phyloP scores from a whole-genome alignment of 257 asterid genomes.

The Lycium ferocissimum region DNA sequence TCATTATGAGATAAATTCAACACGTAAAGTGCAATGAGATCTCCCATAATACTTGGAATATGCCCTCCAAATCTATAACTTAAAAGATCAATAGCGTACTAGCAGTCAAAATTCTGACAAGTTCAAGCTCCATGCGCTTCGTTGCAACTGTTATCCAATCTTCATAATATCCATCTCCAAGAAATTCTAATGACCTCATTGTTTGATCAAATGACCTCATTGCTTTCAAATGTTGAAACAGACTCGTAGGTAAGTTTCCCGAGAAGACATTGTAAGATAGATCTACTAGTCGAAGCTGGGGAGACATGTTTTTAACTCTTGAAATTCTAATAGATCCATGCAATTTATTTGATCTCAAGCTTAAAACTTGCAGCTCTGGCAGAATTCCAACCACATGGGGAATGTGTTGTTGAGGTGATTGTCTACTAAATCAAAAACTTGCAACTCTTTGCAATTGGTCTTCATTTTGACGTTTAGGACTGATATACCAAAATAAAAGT shows the following conservation, averaged over 20 bases:
- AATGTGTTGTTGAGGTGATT: background rate
- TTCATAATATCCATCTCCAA: background rate
- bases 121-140: background rate
- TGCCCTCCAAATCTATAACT: background rate
- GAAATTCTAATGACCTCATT: background rate
- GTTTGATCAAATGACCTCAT: background rate
- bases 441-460: background rate
- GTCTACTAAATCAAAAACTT: slow-evolving; percentile 5
- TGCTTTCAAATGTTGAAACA: slow-evolving; percentile 5
- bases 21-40: background rate
- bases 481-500: background rate
- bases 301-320: background rate
- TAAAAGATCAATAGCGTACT: background rate
- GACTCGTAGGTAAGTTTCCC: background rate
- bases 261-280: background rate
- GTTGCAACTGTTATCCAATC: background rate
- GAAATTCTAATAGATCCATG: background rate
- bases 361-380: slow-evolving; percentile 4
- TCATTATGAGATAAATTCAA: background rate
- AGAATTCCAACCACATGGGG: background rate
- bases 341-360: background rate
- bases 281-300: background rate
- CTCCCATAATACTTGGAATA: background rate
- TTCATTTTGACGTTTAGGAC: background rate
- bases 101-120: background rate